Base-by-base conservation (phyloP, 768 basidiomycete species). In the Termitomyces bulborhizus region DNA sequence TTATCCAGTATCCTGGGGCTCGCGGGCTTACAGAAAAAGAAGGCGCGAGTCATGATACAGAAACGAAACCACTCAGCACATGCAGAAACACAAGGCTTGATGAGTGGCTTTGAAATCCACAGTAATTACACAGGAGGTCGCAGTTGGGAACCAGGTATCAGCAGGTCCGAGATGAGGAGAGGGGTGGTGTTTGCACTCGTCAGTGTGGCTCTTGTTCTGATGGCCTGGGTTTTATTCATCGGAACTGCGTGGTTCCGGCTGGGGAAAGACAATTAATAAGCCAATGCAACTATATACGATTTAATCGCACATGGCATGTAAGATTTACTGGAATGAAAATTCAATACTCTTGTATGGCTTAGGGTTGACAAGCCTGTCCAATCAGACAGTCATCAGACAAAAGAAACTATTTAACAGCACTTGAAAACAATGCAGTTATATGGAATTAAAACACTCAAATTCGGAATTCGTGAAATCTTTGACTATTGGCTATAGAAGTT, bases 191-290 rank as follows among this genome's bases (percentile, higher is more conserved):
- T 82, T 56, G 73, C 77, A 27, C 60, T 68, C 32, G 57, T 79
- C 26, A 76, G 74, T 43, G 71, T 58, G 16, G 47, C 60, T 1
- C 62, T 84, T 34, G 75, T 87, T 9, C 60, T 77, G 15, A 66
- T 63, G 46, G 80, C 84, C 5, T 90, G 86, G 88, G 62, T 77
- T 36, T 65, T 88, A 57, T 88, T 88, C 67, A 69, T 89, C 62
- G 72, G 63, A 9, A 85, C 82, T 16, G 86, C 84, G 0, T 84
- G 76, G 76, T 64, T 76, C 51, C 79, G 77, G 60, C 67, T 87
- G 55, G 75, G 82, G 34, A 75, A 24, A 43, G 47, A 26, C 16
- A 34, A 8, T 34, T 37, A 16, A 50, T 29, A 16, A 24, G 8
- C 5, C 21, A 7, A 24, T 6, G 21, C 12, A 24, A 16, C 8